phyloP scores from a whole-genome alignment of 345 rosid species.

The Sisymbrium altissimum region DNA sequence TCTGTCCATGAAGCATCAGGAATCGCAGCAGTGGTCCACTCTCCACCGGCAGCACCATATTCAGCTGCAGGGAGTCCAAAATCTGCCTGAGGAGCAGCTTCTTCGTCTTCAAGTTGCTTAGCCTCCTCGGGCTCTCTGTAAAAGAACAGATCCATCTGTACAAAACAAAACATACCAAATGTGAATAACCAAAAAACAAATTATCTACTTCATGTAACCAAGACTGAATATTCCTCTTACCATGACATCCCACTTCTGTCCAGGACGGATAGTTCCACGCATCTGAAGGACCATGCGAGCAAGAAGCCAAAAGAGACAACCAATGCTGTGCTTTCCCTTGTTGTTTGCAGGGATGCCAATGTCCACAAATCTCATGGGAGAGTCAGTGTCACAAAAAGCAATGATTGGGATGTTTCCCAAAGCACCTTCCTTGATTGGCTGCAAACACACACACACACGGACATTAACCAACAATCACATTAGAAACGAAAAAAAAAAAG shows the following conservation, averaged over 20 bases:
- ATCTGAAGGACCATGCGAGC: slow-evolving; percentile 87
- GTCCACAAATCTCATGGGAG: slow-evolving; percentile 76
- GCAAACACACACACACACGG: slow-evolving; percentile 21
- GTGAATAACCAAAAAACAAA: background rate
- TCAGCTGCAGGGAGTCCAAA: slow-evolving; percentile 33
- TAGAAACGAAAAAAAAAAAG: background rate
- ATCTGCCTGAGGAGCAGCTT: slow-evolving; percentile 18
- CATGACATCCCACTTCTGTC: slow-evolving; percentile 69
- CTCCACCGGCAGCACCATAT: slow-evolving; percentile 36
- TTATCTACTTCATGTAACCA: background rate
- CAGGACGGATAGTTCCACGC: slow-evolving; percentile 76
- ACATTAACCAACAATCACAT: background rate
- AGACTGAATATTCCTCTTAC: slow-evolving; percentile 25
- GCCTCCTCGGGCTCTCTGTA: slow-evolving; percentile 67
- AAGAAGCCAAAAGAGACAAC: slow-evolving; percentile 77
- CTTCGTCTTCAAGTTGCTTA: slow-evolving; percentile 49
- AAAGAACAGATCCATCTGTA: slow-evolving; percentile 58
- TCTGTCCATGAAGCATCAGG: slow-evolving; percentile 47
- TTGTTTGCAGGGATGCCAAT: slow-evolving; percentile 83
- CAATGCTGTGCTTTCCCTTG: slow-evolving; percentile 82
- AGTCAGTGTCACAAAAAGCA: slow-evolving; percentile 78
- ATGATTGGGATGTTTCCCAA: slow-evolving; percentile 81
- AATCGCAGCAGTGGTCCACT: slow-evolving; percentile 45
- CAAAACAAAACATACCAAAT: background rate
- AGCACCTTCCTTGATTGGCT: slow-evolving; percentile 92